phyloP scores from a whole-genome alignment of 2,329 filamentous ascomycete genomes.

The Alternaria panax region DNA sequence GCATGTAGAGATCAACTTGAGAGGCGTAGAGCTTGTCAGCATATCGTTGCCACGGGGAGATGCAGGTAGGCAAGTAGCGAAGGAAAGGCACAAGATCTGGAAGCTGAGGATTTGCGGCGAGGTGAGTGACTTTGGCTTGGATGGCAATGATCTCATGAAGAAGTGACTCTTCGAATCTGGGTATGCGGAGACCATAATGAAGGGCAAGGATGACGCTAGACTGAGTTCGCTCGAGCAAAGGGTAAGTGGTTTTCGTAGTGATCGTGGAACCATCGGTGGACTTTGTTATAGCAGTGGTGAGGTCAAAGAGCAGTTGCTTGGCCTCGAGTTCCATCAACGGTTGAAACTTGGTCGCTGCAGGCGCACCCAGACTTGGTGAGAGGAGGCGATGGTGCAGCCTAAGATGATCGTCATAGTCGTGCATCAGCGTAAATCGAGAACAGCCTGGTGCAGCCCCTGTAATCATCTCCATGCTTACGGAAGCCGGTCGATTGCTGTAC shows the following conservation, averaged over 20 bases:
- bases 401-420: constrained; percentile 20
- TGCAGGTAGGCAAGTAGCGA: constrained; percentile 4
- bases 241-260: constrained; percentile 12
- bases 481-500: constrained; percentile 18
- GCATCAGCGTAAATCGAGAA: constrained; percentile 19
- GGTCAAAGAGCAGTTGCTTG: constrained; percentile 18
- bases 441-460: constrained; percentile 14
- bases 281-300: constrained; percentile 2
- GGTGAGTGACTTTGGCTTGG: constrained; percentile 13
- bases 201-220: constrained; percentile 19
- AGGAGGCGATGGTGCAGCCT: constrained; percentile 18
- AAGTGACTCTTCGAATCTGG: constrained; percentile 8
- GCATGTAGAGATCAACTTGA: constrained; percentile 16
- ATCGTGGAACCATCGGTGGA: constrained; percentile 7
- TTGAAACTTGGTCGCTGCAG: constrained; percentile 11
- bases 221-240: constrained; percentile 16
- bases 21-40: constrained; percentile 16
- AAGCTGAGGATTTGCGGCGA: constrained; percentile 19
- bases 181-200: constrained; percentile 19
- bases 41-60: constrained; percentile 17
- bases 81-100: constrained; percentile 16
- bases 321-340: constrained; percentile 17
- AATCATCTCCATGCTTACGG: constrained; percentile 22
- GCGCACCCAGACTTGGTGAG: constrained; percentile 17
- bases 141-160: constrained; percentile 15